Base-by-base conservation (phyloP, 495 filamentous ascomycete species). In the Aspergillus mulundensis region DNA sequence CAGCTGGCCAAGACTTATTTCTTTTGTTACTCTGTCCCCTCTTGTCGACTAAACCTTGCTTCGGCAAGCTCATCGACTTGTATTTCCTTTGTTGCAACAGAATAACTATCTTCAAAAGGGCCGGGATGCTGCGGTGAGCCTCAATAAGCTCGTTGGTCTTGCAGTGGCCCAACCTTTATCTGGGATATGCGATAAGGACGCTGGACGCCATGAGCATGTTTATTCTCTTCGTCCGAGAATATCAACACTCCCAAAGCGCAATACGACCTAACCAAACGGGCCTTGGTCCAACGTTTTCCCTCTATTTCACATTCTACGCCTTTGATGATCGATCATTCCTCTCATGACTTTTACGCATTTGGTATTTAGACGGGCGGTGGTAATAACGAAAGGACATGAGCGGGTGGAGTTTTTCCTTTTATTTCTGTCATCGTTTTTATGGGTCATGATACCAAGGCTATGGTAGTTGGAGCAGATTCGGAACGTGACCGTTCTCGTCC, bases 361-460 rank as follows among this genome's bases (percentile, higher is more conserved):
- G 56, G 56, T 56, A 63, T 53, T 54, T 59, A 59, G 50, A 61
- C 25, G 54, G 54, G 59, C 19, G 46, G 47, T 45, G 51, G 51
- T 49, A 47, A 56, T 60, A 57, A 45, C 50, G 45, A 56, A 36
- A 38, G 53, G 54, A 55, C 43, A 50, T 40, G 32, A 60, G 59
- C 23, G 28, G 56, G 62, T 15, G 52, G 59, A 60, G 58, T 60
- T 60, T 54, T 34, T 56, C 41, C 34, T 49, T 41, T 53, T 34
- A 15, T 47, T 53, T n/a, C 43, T 52, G 30, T 28, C n/a, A 52
- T 60, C 45, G n/a, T 36, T 49, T 53, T 56, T 25, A 56, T 56
- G 58, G 52, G 20, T 40, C 41, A 24, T 41, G 58, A 60, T 48
- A 34, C 12, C 20, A 19, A 49, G 45, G 39, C 28, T 44, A 54